Base-by-base conservation (phyloP, 495 filamentous ascomycete species). In the Lasiosphaeria miniovina region DNA sequence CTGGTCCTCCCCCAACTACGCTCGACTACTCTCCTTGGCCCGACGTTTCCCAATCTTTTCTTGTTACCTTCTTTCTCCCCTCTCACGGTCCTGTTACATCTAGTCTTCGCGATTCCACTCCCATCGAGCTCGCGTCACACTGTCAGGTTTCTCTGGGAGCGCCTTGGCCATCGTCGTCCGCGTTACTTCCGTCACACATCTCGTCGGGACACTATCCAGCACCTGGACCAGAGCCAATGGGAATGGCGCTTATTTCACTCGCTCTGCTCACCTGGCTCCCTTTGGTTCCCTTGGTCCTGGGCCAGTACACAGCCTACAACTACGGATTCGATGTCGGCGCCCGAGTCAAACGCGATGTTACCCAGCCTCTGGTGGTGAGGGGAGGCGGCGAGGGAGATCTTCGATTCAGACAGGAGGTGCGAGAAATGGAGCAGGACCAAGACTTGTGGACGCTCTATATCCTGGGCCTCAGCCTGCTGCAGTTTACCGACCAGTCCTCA, bases 361-460 rank as follows among this genome's bases (percentile, higher is more conserved):
- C 17, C 8, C 57, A 57, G 49, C 55, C 64, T 4, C 46, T 64
- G 31, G 60, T 72, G 34, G 63, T 69, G 36, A 65, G 36, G 31
- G 60, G 62, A 7, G 65, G 54, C 8, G 52, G 15, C 45, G 55
- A 51, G 15, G 59, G 55, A n/a, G 58, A 51, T n/a, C 40, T 72
- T 1, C 59, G 55, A 3, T 38, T 69, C 53, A 64, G 71, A 31
- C 68, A 61, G 52, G 85, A 88, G 65, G 82, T 88, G 54, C 72
- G 83, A 36, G 68, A 86, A 45, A 63, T 88, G 24, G 73, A 87
- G 66, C 70, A 82, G 54, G 76, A 87, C 60, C 43, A 68, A 4
- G 82, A 85, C 53, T 70, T 77, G 59, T 87, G 81, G 82, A 86
- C 78, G 55, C 65, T 86, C 53, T 88, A 82, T 68, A 66, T 86